phyloP scores from a whole-genome alignment of 768 basidiomycete genomes.

The Pilatotrama ljubarskyi region DNA sequence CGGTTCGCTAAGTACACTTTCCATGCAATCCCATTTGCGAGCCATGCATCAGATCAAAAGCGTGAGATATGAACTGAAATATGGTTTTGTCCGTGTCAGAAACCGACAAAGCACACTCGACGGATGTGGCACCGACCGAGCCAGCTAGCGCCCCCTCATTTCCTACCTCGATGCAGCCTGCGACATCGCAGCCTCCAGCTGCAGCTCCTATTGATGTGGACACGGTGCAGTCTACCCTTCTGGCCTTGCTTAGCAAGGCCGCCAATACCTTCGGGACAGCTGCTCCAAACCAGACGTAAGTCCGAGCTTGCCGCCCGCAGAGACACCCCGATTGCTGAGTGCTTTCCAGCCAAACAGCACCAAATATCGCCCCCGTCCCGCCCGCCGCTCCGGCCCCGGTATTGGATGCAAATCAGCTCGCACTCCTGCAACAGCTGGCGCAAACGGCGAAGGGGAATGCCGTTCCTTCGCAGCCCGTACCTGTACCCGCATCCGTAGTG shows the following conservation, averaged over 20 bases:
- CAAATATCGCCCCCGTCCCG: conserved; percentile 47
- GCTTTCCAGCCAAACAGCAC: conserved; percentile 54
- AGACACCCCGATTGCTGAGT: conserved; percentile 11
- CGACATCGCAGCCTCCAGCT: conserved; percentile 31
- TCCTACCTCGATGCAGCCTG: conserved; percentile 18
- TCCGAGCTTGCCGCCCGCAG: neutral
- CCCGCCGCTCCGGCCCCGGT: conserved; percentile 35
- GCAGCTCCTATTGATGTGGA: conserved; percentile 27
- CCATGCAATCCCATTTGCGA: conserved; percentile 67
- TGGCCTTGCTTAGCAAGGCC: conserved; percentile 72
- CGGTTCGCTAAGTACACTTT: conserved; percentile 81
- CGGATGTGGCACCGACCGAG: conserved; percentile 23
- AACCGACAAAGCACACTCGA: conserved; percentile 37
- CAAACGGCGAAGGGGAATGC: conserved; percentile 48
- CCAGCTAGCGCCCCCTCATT: conserved; percentile 20
- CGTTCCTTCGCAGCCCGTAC: conserved; percentile 27
- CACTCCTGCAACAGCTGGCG: conserved; percentile 75
- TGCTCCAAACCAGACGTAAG: conserved; percentile 42
- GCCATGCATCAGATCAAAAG: conserved; percentile 45
- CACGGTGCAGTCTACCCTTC: conserved; percentile 62
- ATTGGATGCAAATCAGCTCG: conserved; percentile 59
- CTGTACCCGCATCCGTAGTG: conserved; percentile 33
- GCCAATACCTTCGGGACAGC: conserved; percentile 41
- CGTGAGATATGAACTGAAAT: conserved; percentile 71
- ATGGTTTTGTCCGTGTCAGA: conserved; percentile 59